Base-by-base conservation (phyloP, 257 asterid genomes). In the Penstemon davidsonii region DNA sequence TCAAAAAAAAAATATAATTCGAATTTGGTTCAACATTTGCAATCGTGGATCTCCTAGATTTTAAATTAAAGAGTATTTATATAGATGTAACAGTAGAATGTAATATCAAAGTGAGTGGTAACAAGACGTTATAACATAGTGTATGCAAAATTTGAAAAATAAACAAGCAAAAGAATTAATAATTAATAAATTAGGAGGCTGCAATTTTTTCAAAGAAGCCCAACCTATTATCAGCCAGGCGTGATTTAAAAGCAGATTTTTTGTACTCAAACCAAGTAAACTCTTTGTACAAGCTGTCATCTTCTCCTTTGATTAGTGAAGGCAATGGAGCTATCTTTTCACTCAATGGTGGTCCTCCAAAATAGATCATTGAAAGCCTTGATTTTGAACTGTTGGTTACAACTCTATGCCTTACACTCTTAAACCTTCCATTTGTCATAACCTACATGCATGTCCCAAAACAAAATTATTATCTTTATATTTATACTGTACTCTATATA, bases 201-300 rank as follows among this genome's bases (percentile, higher is more conserved):
- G 75, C 81, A 12, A 86, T 77, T 67, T 86, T 86, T 70, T 86
- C 85, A 40, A 86, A 86, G 15, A 63, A 76, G 3, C 86, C 85
- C 72, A 86, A 55, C 47, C 92, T 79, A 56, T 83, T 86, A 73
- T 81, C 92, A 38, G 86, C 86, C 66, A 83, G 54, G 47, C 76
- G 77, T 7, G 92, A 70, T 55, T 81, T 81, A 42, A 79, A 79
- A 36, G 86, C 89, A 4, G 86, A 81, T 66, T 79, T 79, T 15
- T 86, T 86, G 73, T 86, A 86, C 74, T 86, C 92, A 62, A 77
- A 86, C 92, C 92, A 86, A 3, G 92, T 86, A 76, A 86, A 86
- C 47, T 86, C 92, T 72, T 81, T 79, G 73, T 86, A 86, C 81
- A 83, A 78, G 38, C 86, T 79, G 76, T 76, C 79, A 11, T 76